Base-by-base conservation (phyloP, 2,329 filamentous ascomycete species). In the Cordyceps tenuipes region DNA sequence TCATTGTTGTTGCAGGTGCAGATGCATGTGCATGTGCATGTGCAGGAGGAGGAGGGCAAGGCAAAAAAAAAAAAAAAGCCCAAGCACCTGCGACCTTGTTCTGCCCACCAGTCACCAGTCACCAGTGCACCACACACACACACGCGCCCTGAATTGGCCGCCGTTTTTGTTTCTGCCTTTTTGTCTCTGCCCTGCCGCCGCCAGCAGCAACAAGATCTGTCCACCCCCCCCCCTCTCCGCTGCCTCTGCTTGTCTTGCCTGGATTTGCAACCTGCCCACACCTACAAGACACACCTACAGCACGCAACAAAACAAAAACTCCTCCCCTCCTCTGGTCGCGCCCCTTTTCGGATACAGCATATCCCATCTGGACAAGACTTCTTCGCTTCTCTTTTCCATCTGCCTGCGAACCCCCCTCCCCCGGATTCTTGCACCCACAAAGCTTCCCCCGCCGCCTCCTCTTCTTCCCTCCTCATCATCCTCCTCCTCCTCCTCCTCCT, bases 261-360 rank as follows among this genome's bases (percentile, higher is more conserved):
- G 39, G 46, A 57, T 50, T 59, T 57, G 56, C 56, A 51, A 44
- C 26, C 48, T 23, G 48, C 48, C 56, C 56, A 59, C 55, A 49
- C 47, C 47, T 49, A 43, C 48, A 44, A 12, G 56, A 59, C 56
- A 39, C 39, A 51, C 15, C 47, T 46, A 34, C 39, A 43, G 39
- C 5, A n/a, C 39, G 39, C 13, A 43, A n/a, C 34, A 43, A 15
- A 15, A 17, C 6, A n/a, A 59, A 51, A 36, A 12, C 50, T 43
- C 59, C 46, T 50, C 63, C 61, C 57, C 44, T 53, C 55, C 63
- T 58, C 57, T 63, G 64, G 57, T 56, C 51, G 57, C 58, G 41
- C 52, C 29, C 51, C 50, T 39, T 48, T 48, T 48, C 48, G 56
- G 56, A 44, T 39, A 46, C 43, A 43, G n/a, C 17, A 36, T 46